Conservation (phyloP, 2,329 filamentous ascomycete genomes). For the Aspergillus fijiensis region DNA sequence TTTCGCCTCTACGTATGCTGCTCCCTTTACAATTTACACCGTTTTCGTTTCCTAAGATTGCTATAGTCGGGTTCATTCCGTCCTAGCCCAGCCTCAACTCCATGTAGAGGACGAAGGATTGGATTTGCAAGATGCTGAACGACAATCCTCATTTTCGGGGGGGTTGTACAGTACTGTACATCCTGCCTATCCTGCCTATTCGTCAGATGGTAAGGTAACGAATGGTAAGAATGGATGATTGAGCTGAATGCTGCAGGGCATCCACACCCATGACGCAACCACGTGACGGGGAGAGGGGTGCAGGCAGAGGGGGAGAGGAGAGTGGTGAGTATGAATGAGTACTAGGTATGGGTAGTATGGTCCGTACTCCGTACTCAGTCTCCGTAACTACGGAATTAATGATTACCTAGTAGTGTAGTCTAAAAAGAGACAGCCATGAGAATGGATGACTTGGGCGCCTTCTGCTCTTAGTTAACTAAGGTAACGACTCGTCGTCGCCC, state of each 20-base stretch:
- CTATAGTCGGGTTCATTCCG: not conserved
- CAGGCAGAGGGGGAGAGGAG: constrained; percentile 2
- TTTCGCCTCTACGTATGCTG: not conserved
- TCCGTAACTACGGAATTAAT: no score
- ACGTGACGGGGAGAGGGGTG: constrained; percentile 29
- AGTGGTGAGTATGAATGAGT: no score
- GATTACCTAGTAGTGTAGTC: no score
- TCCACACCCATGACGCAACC: constrained; percentile 36
- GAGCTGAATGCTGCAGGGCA: constrained; percentile 21
- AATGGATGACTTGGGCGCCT: constrained; percentile 24
- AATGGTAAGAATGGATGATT: not conserved
- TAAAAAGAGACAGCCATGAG: no score
- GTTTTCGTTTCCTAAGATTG: not conserved
- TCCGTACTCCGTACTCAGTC: no score
- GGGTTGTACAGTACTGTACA: no score
- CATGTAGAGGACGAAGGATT: not conserved
- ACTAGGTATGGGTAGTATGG: no score
- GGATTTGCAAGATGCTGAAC: not conserved
- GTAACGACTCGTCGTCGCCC: constrained; percentile 16
- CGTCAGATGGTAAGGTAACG: not conserved
- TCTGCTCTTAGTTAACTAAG: constrained; percentile 13
- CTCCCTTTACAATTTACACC: not conserved
- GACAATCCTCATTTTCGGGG: not conserved
- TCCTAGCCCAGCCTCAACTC: not conserved
- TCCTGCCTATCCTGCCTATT: not conserved